These are phyloP conservation scores for Arctostaphylos glauca DNA, from an alignment of 148 eudicot genomes.

Conservation along the genomic window DNA sequence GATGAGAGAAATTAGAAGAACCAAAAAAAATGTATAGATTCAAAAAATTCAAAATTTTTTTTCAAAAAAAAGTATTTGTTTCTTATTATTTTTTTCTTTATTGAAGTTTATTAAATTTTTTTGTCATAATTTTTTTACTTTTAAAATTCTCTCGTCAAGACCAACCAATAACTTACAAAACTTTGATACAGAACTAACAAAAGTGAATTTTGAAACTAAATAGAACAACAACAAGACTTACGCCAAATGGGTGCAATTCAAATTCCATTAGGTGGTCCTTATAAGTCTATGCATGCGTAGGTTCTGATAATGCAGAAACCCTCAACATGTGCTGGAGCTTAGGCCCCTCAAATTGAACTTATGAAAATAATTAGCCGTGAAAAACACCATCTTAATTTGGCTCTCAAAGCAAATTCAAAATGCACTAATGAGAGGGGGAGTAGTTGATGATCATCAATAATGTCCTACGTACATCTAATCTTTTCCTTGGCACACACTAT, in stretches of 20 bases:
- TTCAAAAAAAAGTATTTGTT: too few relatives aligned
- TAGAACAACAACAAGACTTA: too few relatives aligned
- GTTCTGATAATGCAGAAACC: background rate
- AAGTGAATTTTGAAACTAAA: background rate
- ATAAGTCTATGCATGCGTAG: background rate
- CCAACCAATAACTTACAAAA: too few relatives aligned
- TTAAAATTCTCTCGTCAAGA: too few relatives aligned
- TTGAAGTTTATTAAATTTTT: too few relatives aligned
- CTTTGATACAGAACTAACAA: too few relatives aligned
- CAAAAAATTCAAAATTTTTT: too few relatives aligned
- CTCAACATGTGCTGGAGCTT: background rate
- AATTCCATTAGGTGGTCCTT: background rate
- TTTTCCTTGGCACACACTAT: background rate
- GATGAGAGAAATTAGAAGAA: too few relatives aligned
- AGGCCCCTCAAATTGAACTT: background rate
- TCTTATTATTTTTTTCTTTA: too few relatives aligned
- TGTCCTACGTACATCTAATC: too few relatives aligned
- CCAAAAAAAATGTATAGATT: too few relatives aligned
- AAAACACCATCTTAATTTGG: background rate
- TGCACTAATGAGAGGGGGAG: background rate
- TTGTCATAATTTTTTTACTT: too few relatives aligned
- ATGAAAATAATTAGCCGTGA: background rate
- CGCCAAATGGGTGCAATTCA: background rate
- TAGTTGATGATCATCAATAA: conserved; percentile 9
- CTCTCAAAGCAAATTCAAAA: conserved; percentile 2